Conservation (phyloP, 2,329 filamentous ascomycete species). For the Trichothecium roseum region DNA sequence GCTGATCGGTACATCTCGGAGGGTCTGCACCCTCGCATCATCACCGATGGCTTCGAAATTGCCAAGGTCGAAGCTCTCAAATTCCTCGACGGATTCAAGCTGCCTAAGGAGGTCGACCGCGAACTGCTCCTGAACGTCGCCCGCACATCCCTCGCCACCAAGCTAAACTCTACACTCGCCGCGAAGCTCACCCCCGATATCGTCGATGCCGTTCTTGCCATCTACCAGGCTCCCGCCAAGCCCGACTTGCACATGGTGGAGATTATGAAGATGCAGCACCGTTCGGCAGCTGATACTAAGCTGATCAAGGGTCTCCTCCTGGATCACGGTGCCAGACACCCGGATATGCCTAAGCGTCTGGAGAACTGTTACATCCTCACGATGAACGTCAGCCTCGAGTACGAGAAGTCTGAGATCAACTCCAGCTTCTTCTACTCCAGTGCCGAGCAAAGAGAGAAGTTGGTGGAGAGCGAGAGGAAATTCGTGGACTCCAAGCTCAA, state of each 20-base stretch:
- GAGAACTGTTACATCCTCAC: constrained; percentile 94
- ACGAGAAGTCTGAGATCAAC: constrained; percentile 99
- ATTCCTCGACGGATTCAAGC: constrained; percentile 93
- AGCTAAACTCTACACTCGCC: constrained; percentile 81
- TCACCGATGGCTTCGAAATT: constrained; percentile 96
- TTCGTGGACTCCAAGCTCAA: constrained; percentile 95
- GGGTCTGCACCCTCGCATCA: constrained; percentile 91
- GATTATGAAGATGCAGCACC: constrained; percentile 99
- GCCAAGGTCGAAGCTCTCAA: constrained; percentile 88
- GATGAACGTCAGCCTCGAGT: constrained; percentile 92
- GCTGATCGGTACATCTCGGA: constrained; percentile 93
- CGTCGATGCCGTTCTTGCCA: constrained; percentile 90
- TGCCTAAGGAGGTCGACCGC: constrained; percentile 77
- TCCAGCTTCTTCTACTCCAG: constrained; percentile 98
- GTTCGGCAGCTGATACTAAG: constrained; percentile 89
- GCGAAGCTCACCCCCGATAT: constrained; percentile 89
- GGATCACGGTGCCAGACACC: constrained; percentile 92
- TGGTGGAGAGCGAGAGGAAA: constrained; percentile 91
- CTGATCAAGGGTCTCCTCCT: constrained; percentile 87
- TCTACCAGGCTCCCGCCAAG: constrained; percentile 81
- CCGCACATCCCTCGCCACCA: constrained; percentile 87
- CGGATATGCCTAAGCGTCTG: constrained; percentile 94
- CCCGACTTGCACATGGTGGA: constrained; percentile 98
- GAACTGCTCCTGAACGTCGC: constrained; percentile 91
- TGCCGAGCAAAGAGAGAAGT: constrained; percentile 92